phyloP scores from a whole-genome alignment of 306 rosid genomes.

The Gleditsia sinensis region DNA sequence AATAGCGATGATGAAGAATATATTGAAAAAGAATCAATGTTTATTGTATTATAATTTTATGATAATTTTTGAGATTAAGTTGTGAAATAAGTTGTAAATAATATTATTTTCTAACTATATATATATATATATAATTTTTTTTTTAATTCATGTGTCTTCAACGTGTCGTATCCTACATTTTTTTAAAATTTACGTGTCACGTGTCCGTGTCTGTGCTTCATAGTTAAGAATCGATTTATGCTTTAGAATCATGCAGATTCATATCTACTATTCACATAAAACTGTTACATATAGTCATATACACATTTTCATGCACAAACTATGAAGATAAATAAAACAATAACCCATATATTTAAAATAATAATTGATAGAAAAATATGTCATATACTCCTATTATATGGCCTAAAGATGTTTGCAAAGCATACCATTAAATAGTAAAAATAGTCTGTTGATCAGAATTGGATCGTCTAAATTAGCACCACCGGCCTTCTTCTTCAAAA shows the following conservation, averaged over 20 bases:
- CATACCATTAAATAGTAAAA: constrained; percentile 85
- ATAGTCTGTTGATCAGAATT: constrained; percentile 70
- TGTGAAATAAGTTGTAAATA: too few species aligned
- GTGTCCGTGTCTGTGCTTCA: too few species aligned
- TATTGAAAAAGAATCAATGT: too few species aligned
- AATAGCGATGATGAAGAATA: too few species aligned
- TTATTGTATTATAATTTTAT: too few species aligned
- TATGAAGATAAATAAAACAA: constrained; percentile 6
- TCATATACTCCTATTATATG: not conserved
- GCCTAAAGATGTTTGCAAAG: constrained; percentile 22
- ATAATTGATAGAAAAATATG: constrained; percentile 1
- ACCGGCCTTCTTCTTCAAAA: constrained; percentile 88
- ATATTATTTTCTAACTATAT: too few species aligned
- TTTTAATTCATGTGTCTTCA: too few species aligned
- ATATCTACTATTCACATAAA: constrained; percentile 17
- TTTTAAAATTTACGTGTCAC: too few species aligned
- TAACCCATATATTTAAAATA: constrained; percentile 3
- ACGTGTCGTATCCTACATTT: too few species aligned
- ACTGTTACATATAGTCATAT: not conserved
- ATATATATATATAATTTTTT: too few species aligned
- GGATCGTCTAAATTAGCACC: constrained; percentile 81
- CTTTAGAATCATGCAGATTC: constrained; percentile 15
- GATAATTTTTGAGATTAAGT: too few species aligned
- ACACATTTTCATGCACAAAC: constrained; percentile 4
- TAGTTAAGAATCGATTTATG: constrained; percentile 21